A percentile compares a stretch with the other conserved stretches of the same genome.
Conservation (phyloP, 2,329 filamentous ascomycete species). For the Trichophyton benhamiae region DNA sequence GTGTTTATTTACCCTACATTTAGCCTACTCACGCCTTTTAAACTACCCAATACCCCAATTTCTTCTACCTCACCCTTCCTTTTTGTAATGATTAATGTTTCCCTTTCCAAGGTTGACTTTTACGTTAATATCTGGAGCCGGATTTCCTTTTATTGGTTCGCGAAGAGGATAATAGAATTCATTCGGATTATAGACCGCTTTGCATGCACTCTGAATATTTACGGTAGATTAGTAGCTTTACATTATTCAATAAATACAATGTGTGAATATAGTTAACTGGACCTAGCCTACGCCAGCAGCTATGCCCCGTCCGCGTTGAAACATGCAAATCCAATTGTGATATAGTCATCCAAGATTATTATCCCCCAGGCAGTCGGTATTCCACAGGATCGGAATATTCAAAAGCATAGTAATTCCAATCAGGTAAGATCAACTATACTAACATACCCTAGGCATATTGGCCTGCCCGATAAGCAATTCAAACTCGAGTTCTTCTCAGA, state of each 20-base stretch:
- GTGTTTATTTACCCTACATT: not conserved
- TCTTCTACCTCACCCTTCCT: not conserved
- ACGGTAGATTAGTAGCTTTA: not conserved
- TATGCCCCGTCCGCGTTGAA: no score
- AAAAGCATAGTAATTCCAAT: not conserved
- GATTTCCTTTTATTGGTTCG: not conserved
- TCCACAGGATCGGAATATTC: not conserved
- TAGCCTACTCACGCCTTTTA: not conserved
- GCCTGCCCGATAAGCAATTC: not conserved
- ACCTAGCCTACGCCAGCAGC: not conserved
- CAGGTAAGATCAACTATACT: slow-evolving; percentile 9
- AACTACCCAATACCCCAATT: not conserved
- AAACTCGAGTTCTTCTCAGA: not conserved
- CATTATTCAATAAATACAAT: not conserved
- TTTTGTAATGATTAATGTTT: slow-evolving; percentile 1
- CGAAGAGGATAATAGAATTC: not conserved
- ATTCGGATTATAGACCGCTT: not conserved
- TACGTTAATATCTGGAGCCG: not conserved
- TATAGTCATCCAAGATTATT: no score
- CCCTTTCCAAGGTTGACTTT: not conserved
- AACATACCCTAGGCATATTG: not conserved
- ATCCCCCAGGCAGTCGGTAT: no score
- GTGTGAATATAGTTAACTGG: not conserved
- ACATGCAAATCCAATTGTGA: no score
- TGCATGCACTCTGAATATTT: not conserved